Evolutionary conservation across 2,329 filamentous ascomycete genomes (phyloP), one percentile per base, ranked within the genome.

Genomic region (Nigrospora oryzae): DNA sequence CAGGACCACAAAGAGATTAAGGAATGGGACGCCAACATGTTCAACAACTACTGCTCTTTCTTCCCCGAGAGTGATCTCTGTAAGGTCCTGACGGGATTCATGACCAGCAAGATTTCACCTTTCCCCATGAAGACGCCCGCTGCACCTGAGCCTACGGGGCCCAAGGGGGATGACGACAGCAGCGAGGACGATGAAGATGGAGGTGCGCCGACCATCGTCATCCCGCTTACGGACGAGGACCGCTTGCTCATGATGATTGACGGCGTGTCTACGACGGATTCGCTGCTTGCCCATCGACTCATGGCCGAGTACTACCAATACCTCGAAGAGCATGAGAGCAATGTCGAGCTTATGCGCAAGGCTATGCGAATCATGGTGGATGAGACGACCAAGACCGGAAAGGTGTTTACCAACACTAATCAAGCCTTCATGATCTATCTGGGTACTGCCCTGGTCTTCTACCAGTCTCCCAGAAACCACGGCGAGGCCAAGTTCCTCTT

Each of bases 381-480:
- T 5, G 79, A 90, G 59, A 73, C 77, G 1, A 70, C 68, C 36
- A 83, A 80, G 57, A 86, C 81, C 7, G 88, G 89, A 0, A 59
- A 94, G 37, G 61, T 67, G 1, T 81, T 95, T 42, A 69, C 73
- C 39, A 81, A 90, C 54, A 84, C 81, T 6, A 71, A 74, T 41
- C 88, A 95, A 62, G 79, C 86, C 1, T 74, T 93, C 44, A 86
- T 81, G 46, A 76, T 88, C 37, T 84, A 80, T 36, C 78, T 98
- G 8, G 93, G 80, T 11, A 96, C 89, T n/a, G 83, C 90, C 0
- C 66, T 97, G 16, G 88, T 98, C 2, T 86, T 89, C 54, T 88
- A 94, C 53, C 90, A 97, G 59, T 84, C 89, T 1, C 93, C 93
- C 0, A 81, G 88, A 49, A 83, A 97, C 57, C 93, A 98, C 54